phyloP scores from a whole-genome alignment of 805 yeast species.

The Lipomyces anomalus region DNA sequence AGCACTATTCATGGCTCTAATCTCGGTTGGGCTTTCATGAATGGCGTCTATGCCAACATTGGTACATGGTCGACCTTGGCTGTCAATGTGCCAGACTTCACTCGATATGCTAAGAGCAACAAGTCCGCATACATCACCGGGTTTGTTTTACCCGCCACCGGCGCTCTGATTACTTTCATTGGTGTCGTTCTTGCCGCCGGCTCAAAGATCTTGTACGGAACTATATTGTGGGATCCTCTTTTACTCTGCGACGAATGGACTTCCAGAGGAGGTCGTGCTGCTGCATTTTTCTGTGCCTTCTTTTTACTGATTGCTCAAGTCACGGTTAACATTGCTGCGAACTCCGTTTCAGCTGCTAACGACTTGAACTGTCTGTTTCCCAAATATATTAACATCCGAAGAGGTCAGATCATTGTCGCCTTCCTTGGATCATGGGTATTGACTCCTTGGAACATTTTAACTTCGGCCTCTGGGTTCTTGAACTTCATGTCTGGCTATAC shows the following conservation, averaged over 20 bases:
- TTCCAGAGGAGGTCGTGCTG: slow-evolving; percentile 34
- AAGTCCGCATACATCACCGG: slow-evolving; percentile 27
- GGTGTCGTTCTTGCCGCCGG: slow-evolving; percentile 23
- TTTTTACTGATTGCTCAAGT: slow-evolving; percentile 38
- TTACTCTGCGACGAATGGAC: slow-evolving; percentile 8
- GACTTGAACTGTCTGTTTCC: slow-evolving; percentile 44
- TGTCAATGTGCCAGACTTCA: slow-evolving; percentile 14
- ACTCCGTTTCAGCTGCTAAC: slow-evolving; percentile 38
- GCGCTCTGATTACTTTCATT: slow-evolving; percentile 13
- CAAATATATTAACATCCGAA: slow-evolving; percentile 39
- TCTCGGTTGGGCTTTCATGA: slow-evolving; percentile 11
- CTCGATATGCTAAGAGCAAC: slow-evolving; percentile 43
- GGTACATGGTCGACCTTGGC: slow-evolving; percentile 9
- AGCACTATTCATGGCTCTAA: slow-evolving; percentile 9
- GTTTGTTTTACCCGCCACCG: slow-evolving; percentile 15
- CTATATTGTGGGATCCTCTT: slow-evolving; percentile 22
- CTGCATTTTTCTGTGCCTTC: slow-evolving; percentile 37
- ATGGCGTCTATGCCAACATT: slow-evolving; percentile 8
- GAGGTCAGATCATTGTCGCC: slow-evolving; percentile 43
- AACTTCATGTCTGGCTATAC: slow-evolving; percentile 37
- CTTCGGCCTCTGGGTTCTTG: slow-evolving; percentile 36
- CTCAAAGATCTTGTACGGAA: slow-evolving; percentile 18
- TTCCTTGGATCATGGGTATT: slow-evolving; percentile 34
- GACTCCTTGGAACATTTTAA: slow-evolving; percentile 41
- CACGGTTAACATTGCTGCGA: slow-evolving; percentile 32